phyloP scores from a whole-genome alignment of 768 basidiomycete species.

The Auriculariales sp. region DNA sequence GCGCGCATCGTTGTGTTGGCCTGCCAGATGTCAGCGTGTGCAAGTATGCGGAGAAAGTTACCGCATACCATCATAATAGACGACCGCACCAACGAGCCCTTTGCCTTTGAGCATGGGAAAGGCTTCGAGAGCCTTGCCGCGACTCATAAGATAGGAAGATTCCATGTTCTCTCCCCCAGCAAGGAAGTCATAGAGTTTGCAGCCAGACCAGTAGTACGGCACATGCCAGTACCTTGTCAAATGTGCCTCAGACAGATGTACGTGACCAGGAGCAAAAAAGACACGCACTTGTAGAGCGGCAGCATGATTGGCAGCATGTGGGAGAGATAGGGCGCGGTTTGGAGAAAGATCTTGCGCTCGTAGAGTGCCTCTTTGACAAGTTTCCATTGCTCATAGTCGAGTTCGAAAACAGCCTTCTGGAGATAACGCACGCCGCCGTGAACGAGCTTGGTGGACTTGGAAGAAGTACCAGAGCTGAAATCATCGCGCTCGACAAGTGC shows the following conservation, averaged over 20 bases:
- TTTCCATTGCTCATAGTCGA: constrained; percentile 94
- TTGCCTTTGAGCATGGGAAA: constrained; percentile 95
- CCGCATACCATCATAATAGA: constrained; percentile 84
- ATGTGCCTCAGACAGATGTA: constrained; percentile 6
- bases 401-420: constrained; percentile 89
- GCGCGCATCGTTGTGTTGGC: constrained; percentile 95
- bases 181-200: constrained; percentile 90
- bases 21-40: constrained; percentile 21
- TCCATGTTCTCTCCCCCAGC: constrained; percentile 98
- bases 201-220: constrained; percentile 90
- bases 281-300: constrained; percentile 76
- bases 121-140: constrained; percentile 80
- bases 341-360: constrained; percentile 84
- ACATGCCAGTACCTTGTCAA: constrained; percentile 76
- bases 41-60: not conserved
- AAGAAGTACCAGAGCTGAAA: constrained; percentile 89
- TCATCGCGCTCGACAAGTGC: constrained; percentile 89
- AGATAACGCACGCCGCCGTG: constrained; percentile 97
- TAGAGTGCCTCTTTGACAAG: constrained; percentile 90
- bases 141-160: constrained; percentile 86
- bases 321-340: constrained; percentile 88
- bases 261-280: not conserved
- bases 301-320: constrained; percentile 94
- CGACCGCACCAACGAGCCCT: constrained; percentile 84
- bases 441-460: constrained; percentile 95